Conservation (phyloP, 2,329 filamentous ascomycete species). For the Didymosphaeria variabile region DNA sequence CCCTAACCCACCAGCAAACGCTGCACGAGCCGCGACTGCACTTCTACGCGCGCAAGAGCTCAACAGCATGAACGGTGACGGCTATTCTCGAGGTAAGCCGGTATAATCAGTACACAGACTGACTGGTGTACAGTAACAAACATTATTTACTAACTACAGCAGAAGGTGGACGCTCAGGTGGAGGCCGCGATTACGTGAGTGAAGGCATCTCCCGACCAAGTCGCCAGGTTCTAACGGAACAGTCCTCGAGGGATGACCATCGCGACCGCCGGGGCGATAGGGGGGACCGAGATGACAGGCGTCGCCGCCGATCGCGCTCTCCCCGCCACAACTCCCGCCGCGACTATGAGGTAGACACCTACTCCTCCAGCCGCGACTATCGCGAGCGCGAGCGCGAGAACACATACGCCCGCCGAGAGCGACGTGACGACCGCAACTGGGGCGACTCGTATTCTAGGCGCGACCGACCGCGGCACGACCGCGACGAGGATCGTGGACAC, state of each 20-base stretch:
- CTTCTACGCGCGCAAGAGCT: constrained; percentile 23
- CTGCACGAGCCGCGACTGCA: constrained; percentile 18
- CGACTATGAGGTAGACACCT: constrained; percentile 81
- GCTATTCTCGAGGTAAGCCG: constrained; percentile 77
- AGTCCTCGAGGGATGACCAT: constrained; percentile 44
- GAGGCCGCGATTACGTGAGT: constrained; percentile 52
- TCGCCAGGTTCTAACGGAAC: constrained; percentile 33
- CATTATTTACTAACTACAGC: constrained; percentile 40
- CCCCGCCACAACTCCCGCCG: constrained; percentile 76
- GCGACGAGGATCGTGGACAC: constrained; percentile 46
- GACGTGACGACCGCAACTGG: constrained; percentile 66
- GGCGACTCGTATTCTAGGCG: constrained; percentile 59
- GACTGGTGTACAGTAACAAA: constrained; percentile 45
- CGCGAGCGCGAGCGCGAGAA: constrained; percentile 94
- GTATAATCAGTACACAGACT: constrained; percentile 44
- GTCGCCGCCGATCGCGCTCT: constrained; percentile 82
- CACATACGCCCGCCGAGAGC: constrained; percentile 76
- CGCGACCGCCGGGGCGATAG: constrained; percentile 24
- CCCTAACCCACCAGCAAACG: constrained; percentile 5
- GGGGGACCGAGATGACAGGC: constrained; percentile 23
- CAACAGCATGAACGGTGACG: constrained; percentile 82
- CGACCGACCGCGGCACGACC: constrained; percentile 45
- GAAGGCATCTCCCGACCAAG: constrained; percentile 21
- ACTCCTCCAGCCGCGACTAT: constrained; percentile 92
- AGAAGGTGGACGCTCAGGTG: constrained; percentile 50